These are phyloP conservation scores for Schwanniomyces occidentalis DNA, from an alignment of 805 yeast genomes.

Conservation along the genomic window DNA sequence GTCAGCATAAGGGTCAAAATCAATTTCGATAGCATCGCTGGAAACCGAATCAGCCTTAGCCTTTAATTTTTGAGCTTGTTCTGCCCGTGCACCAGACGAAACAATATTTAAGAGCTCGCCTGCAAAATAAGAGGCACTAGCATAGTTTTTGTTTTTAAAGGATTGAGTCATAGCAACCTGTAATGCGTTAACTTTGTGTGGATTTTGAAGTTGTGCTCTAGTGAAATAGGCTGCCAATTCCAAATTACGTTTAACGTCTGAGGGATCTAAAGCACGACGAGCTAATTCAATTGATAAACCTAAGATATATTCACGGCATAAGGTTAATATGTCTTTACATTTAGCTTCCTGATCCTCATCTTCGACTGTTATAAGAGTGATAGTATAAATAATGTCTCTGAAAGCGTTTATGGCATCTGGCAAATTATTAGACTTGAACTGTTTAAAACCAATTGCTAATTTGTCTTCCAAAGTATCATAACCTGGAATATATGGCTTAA, in stretches of 20 bases:
- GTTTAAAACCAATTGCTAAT: slow-evolving; percentile 73
- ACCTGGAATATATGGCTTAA: slow-evolving; percentile 73
- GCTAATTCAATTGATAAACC: slow-evolving; percentile 89
- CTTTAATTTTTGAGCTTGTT: slow-evolving; percentile 83
- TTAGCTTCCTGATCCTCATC: slow-evolving; percentile 74
- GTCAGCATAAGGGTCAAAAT: slow-evolving; percentile 89
- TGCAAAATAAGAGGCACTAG: slow-evolving; percentile 89
- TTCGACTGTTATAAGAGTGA: slow-evolving; percentile 69
- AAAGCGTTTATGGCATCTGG: slow-evolving; percentile 78
- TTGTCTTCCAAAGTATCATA: slow-evolving; percentile 61
- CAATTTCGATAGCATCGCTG: slow-evolving; percentile 84
- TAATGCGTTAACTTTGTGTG: slow-evolving; percentile 83
- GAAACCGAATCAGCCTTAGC: slow-evolving; percentile 76
- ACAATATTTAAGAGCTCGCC: slow-evolving; percentile 72
- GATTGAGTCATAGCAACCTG: slow-evolving; percentile 95
- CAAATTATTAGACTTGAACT: slow-evolving; percentile 80
- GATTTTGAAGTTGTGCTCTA: slow-evolving; percentile 73
- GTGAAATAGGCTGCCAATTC: slow-evolving; percentile 97
- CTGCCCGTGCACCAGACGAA: slow-evolving; percentile 77
- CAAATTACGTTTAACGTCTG: slow-evolving; percentile 77
- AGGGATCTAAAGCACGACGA: slow-evolving; percentile 77
- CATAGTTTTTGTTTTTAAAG: slow-evolving; percentile 83
- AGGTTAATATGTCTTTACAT: slow-evolving; percentile 66
- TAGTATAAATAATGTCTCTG: slow-evolving; percentile 75
- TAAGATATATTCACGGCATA: slow-evolving; percentile 86